These are phyloP conservation scores for Tillandsia fasciculata DNA, from an alignment of 176 grass and related monocot genomes.

Conservation along the genomic window DNA sequence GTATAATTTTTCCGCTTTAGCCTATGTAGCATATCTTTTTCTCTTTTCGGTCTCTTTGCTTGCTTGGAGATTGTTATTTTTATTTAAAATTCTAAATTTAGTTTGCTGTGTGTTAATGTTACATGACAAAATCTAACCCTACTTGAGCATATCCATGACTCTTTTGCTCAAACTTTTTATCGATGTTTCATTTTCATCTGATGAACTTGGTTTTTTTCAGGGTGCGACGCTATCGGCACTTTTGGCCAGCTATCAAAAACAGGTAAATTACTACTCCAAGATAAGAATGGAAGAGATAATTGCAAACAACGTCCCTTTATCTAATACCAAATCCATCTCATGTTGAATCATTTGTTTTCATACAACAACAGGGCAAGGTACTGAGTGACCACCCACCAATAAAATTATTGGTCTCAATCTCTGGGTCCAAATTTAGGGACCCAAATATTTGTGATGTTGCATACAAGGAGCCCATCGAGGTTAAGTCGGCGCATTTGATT, in stretches of 20 bases:
- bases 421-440: conserved; percentile 75
- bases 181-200: too few species aligned
- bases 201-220: conserved; percentile 10
- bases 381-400: conserved; percentile 68
- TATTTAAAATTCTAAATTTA: neutral
- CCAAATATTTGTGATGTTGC: conserved; percentile 57
- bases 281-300: too few species aligned
- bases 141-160: too few species aligned
- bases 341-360: neutral
- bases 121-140: too few species aligned
- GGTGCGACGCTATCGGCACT: conserved; percentile 66
- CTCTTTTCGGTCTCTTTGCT: neutral
- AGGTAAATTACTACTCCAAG: conserved; percentile 20
- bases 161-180: too few species aligned
- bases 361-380: conserved; percentile 53
- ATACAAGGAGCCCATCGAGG: conserved; percentile 54
- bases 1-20: conserved; percentile 26
- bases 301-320: too few species aligned
- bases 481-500: conserved; percentile 76
- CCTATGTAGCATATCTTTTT: conserved; percentile 4
- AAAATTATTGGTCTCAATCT: conserved; percentile 66
- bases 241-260: conserved; percentile 69
- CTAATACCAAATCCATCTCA: neutral
- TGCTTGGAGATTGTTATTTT: neutral
- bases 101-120: neutral